Base-by-base conservation (phyloP, 2,329 filamentous ascomycete genomes). In the Hypoxylon rubiginosum region DNA sequence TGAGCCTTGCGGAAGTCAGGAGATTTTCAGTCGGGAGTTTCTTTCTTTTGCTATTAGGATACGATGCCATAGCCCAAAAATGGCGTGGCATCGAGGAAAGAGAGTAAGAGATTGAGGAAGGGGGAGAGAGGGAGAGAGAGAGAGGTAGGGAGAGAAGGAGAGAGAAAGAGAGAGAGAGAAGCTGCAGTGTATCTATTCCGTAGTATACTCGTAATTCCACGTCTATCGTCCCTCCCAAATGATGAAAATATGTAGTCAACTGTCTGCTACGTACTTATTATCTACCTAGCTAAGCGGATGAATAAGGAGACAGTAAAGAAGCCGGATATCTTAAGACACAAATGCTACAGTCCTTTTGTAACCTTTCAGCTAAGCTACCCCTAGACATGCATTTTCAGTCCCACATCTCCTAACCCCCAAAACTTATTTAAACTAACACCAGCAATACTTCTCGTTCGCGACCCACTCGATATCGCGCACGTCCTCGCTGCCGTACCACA, bases 381-480 rank as follows among this genome's bases (percentile, higher is more conserved):
- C 21, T 24, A 2, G 21, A 4, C 21, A 24, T 24, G 21, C 21
- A 28, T 32, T 13, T 21, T n/a, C 30, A 19, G 10, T 4, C 26
- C 4, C 17, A 19, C 17, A 24, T 32, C 26, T 30, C 46, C 15
- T 11, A 7, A 26, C 2, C 9, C 43, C 10, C 15, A 19, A 46
- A 9, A 34, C 32, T 30, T 43, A 17, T 13, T 8, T 4, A 17
- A 15, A 3, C 8, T 76, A 94, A 76, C 90, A 93, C 92, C 92
- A 95, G 0, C 84, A 91, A 79, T 87, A 94, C 80, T 93, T 94
- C 79, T 94, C 91, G 73, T 92, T 93, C 11, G 84, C 86, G 54
- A 93, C 79, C 92, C 92, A 95, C 53, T 92, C 88, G 5, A 93
- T 79, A 24, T 86, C 81, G 5, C 83, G 81, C 0, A 77, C 81